Evolutionary conservation across 108 stramenopile genomes (phyloP).

Genomic region (Cyclostephanos invisitatus): DNA sequence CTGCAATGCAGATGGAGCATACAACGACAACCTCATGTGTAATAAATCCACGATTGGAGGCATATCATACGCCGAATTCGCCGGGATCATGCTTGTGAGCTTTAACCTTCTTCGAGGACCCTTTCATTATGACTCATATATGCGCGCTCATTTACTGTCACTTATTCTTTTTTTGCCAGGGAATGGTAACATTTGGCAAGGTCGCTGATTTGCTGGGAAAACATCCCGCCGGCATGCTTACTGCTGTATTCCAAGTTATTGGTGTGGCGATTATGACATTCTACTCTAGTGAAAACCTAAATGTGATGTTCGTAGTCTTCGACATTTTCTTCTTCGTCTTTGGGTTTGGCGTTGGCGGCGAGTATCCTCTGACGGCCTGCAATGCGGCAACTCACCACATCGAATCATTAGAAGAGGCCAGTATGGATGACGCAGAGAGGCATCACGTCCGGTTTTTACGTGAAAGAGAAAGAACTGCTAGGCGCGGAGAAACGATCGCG

Average conservation of each 20-base stretch:
- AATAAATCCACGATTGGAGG: not conserved
- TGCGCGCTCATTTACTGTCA: too few species aligned
- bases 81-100: conserved; percentile 42
- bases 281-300: conserved; percentile 3
- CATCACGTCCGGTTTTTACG: conserved; percentile 11
- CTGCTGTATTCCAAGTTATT: conserved; percentile 3
- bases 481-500: conserved; percentile 32
- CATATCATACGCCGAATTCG: conserved; percentile 33
- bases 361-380: conserved; percentile 22
- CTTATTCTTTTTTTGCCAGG: too few species aligned
- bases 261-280: conserved; percentile 16
- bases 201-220: conserved; percentile 23
- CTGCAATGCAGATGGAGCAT: conserved; percentile 15
- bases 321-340: conserved; percentile 32
- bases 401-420: conserved; percentile 20
- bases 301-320: conserved; percentile 6
- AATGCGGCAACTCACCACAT: conserved; percentile 23
- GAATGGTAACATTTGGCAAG: conserved; percentile 30
- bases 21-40: conserved; percentile 3
- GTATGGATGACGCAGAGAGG: conserved; percentile 19
- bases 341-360: conserved; percentile 44
- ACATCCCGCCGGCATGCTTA: conserved; percentile 15
- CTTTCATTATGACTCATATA: too few species aligned
- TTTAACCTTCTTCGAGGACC: too few species aligned
- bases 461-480: conserved; percentile 4